phyloP scores from a whole-genome alignment of 1,284 basidiomycete species.

The Irpex rosettiformis region DNA sequence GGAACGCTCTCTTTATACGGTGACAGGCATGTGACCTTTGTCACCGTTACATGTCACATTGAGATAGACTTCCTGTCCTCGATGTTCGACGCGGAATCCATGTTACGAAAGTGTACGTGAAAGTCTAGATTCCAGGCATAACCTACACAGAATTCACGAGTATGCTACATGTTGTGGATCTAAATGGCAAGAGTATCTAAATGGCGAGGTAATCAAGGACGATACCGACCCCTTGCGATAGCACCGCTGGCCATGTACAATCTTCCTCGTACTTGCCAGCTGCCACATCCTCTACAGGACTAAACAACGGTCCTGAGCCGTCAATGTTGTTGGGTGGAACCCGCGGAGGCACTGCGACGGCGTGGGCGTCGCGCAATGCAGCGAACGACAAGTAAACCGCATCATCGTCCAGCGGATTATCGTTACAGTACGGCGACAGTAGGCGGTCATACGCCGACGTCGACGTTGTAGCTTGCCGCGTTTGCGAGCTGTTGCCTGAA shows the following conservation, averaged over 20 bases:
- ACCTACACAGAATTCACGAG: background rate
- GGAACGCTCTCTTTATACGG: constrained; percentile 36
- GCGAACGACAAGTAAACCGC: constrained; percentile 36
- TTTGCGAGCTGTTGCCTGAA: constrained; percentile 9
- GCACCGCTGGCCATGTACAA: constrained; percentile 20
- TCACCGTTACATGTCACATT: constrained; percentile 21
- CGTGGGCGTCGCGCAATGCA: constrained; percentile 28
- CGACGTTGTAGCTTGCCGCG: background rate
- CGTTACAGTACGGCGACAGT: constrained; percentile 37
- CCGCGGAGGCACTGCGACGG: constrained; percentile 9
- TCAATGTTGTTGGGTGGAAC: constrained; percentile 12
- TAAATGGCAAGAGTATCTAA: background rate
- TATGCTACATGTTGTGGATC: background rate
- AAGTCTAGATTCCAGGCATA: background rate
- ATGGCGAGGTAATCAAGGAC: constrained; percentile 20
- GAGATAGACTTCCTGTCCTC: background rate
- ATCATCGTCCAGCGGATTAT: constrained; percentile 41
- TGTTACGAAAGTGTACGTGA: background rate
- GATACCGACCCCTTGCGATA: constrained; percentile 24
- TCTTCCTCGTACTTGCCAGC: constrained; percentile 16
- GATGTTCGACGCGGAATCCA: background rate
- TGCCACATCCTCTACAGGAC: constrained; percentile 19
- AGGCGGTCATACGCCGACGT: constrained; percentile 29
- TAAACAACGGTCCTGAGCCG: constrained; percentile 23
- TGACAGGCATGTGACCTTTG: constrained; percentile 24